phyloP scores from a whole-genome alignment of 129 eudicot species.

The Artemisia argyi region DNA sequence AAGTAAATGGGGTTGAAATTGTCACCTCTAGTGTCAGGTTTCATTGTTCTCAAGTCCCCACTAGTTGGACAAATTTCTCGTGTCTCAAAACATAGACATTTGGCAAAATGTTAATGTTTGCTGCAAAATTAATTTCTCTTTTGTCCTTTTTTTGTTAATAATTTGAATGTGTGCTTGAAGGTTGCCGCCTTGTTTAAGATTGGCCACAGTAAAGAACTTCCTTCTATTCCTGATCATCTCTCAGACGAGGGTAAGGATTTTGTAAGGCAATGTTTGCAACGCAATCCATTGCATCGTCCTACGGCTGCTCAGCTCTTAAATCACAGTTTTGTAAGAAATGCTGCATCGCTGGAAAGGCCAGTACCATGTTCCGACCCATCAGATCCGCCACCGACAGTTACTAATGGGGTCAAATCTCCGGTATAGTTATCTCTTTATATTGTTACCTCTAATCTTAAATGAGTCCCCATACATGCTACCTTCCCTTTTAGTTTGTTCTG shows the following conservation, averaged over 20 bases:
- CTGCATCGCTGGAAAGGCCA: slow-evolving; percentile 60
- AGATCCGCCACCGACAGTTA: slow-evolving; percentile 39
- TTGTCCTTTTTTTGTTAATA: background rate
- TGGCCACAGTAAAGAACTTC: slow-evolving; percentile 91
- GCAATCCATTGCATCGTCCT: slow-evolving; percentile 75
- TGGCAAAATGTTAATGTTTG: background rate
- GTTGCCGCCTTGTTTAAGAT: slow-evolving; percentile 96
- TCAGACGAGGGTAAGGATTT: slow-evolving; percentile 92
- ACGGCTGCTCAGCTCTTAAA: slow-evolving; percentile 76
- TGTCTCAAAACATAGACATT: background rate
- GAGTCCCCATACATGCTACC: background rate
- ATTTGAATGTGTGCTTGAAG: slow-evolving; percentile 40
- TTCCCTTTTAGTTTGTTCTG: no score
- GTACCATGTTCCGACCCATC: slow-evolving; percentile 44
- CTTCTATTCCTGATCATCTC: slow-evolving; percentile 80
- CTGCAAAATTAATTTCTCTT: background rate
- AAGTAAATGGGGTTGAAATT: background rate
- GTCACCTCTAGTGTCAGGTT: background rate
- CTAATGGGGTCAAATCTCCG: slow-evolving; percentile 59
- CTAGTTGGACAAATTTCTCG: background rate
- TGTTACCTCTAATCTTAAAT: background rate
- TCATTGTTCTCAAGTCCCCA: background rate
- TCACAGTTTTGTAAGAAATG: slow-evolving; percentile 77
- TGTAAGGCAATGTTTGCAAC: slow-evolving; percentile 77
- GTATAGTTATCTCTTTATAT: slow-evolving; percentile 22